Base-by-base conservation (phyloP, 2,329 filamentous ascomycete species). In the Hypomyces rosellus region DNA sequence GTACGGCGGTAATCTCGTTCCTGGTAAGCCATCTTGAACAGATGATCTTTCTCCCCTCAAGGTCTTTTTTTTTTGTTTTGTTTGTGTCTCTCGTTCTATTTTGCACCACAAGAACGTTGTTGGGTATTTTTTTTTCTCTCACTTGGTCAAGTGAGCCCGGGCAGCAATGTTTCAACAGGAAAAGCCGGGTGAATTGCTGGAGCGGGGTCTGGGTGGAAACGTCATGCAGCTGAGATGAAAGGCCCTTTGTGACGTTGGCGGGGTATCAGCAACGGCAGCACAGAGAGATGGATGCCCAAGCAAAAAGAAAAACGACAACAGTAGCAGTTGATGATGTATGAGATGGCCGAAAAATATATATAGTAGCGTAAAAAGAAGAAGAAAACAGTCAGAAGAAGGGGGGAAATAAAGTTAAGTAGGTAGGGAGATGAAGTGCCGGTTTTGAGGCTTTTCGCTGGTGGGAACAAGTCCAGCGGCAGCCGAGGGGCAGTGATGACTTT, bases 1-100 rank as follows among this genome's bases (percentile, higher is more conserved):
- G 25, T 30, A 44, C 65, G 65, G 51, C 66, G 65, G 51, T 66
- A 69, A 50, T 77, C 74, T 55, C 70, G 51, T 74, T 69, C 8
- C 74, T 73, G 57, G 65, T 69, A 50, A 33, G 63, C 56, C 64
- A 65, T 66, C 53, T 41, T 55, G 46, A 45, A 40, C 45, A 39
- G 38, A 25, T 51, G 34, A 15, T 18, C 20, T 43, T 9, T 25
- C 15, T 18, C 40, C 20, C 20, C 20, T 18, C 40, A 18, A 18
- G 13, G 13, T 14, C 11, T 43, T 43, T 16, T 15, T 5, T 34
- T 12, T 13, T 45, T 34, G 1, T 18, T 25, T 33, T 45, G n/a
- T 45, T 39, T 45, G 2, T 20, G 3, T 20, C 20, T 20, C 20
- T 20, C 20, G 20, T 20, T 20, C 20, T 20, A 5, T 20, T 20